These are phyloP conservation scores for Epichloe aotearoae DNA, from an alignment of 2,329 filamentous ascomycete genomes.

Conservation along the genomic window DNA sequence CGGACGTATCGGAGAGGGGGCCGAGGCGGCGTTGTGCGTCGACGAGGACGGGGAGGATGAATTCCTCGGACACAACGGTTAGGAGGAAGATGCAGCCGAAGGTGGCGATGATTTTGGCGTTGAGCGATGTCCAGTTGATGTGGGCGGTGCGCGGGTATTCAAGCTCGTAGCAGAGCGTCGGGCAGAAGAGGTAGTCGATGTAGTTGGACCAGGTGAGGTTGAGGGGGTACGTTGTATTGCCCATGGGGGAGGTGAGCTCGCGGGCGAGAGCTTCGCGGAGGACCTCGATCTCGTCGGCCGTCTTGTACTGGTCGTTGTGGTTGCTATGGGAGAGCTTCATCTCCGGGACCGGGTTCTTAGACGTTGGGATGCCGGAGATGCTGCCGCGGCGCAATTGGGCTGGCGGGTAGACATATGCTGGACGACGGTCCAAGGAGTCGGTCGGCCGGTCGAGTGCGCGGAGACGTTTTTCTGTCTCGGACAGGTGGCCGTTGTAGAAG, in stretches of 20 bases:
- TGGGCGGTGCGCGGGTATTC: slow-evolving; percentile 74
- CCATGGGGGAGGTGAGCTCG: slow-evolving; percentile 88
- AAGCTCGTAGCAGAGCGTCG: slow-evolving; percentile 93
- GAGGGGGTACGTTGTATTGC: slow-evolving; percentile 75
- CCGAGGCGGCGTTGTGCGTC: slow-evolving; percentile 50
- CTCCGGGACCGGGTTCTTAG: slow-evolving; percentile 3
- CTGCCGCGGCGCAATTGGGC: slow-evolving; percentile 35
- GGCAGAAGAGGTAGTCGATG: slow-evolving; percentile 76
- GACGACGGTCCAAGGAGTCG: slow-evolving; percentile 42
- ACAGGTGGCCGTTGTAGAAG: slow-evolving; percentile 94
- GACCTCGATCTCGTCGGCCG: slow-evolving; percentile 43
- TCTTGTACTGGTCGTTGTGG: slow-evolving; percentile 9
- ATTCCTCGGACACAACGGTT: slow-evolving; percentile 83
- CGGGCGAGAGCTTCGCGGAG: slow-evolving; percentile 78
- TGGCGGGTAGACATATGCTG: slow-evolving; percentile 64
- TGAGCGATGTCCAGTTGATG: slow-evolving; percentile 69
- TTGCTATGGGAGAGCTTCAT: slow-evolving; percentile 10
- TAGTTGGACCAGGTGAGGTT: slow-evolving; percentile 80
- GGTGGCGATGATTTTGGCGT: slow-evolving; percentile 74
- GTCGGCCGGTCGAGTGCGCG: slow-evolving; percentile 65
- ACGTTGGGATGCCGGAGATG: slow-evolving; percentile 22
- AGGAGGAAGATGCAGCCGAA: slow-evolving; percentile 96
- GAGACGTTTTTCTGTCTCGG: slow-evolving; percentile 71
- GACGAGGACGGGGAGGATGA: slow-evolving; percentile 78
- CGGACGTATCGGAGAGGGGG: slow-evolving; percentile 19